Percentiles rank a stretch among this genome's conserved stretches.
These are phyloP conservation scores for Amphibolis antarctica DNA, from an alignment of 106 monocot species.

Conservation along the genomic window DNA sequence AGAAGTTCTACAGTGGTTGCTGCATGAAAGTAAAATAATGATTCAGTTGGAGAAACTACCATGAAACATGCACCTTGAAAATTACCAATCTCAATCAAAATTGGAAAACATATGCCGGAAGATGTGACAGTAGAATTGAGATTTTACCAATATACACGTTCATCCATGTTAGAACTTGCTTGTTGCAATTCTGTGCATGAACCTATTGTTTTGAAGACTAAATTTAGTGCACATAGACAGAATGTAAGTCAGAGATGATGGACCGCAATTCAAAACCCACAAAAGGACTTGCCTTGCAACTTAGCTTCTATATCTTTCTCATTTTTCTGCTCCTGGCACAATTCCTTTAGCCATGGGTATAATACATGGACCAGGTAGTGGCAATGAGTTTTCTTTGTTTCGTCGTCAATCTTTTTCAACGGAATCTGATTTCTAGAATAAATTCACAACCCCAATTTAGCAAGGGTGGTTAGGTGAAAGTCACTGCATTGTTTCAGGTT, in stretches of 20 bases:
- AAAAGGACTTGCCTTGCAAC: slow-evolving; percentile 6
- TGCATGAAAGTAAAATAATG: slow-evolving; percentile 1
- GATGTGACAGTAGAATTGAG: background rate
- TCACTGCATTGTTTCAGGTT: background rate
- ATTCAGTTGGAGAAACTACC: background rate
- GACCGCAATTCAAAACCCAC: background rate
- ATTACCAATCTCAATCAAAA: background rate
- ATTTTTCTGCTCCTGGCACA: slow-evolving; percentile 10
- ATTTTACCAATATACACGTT: slow-evolving; percentile 20
- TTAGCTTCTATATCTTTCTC: slow-evolving; percentile 20
- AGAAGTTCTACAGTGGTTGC: slow-evolving; percentile 19
- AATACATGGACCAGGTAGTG: slow-evolving; percentile 9
- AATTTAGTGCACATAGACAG: background rate
- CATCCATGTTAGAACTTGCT: slow-evolving; percentile 14
- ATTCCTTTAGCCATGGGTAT: slow-evolving; percentile 14
- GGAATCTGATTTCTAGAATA: slow-evolving; percentile 10
- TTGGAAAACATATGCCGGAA: background rate
- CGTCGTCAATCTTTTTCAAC: slow-evolving; percentile 11
- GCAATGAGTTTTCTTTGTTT: slow-evolving; percentile 1
- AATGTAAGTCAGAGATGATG: background rate
- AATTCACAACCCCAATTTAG: no score
- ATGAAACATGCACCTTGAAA: no score
- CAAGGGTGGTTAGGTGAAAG: no score
- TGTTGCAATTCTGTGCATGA: slow-evolving; percentile 4
- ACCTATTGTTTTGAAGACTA: slow-evolving; percentile 7